Conservation (phyloP, 1,284 basidiomycete species). For the Trichosporon sp. region DNA sequence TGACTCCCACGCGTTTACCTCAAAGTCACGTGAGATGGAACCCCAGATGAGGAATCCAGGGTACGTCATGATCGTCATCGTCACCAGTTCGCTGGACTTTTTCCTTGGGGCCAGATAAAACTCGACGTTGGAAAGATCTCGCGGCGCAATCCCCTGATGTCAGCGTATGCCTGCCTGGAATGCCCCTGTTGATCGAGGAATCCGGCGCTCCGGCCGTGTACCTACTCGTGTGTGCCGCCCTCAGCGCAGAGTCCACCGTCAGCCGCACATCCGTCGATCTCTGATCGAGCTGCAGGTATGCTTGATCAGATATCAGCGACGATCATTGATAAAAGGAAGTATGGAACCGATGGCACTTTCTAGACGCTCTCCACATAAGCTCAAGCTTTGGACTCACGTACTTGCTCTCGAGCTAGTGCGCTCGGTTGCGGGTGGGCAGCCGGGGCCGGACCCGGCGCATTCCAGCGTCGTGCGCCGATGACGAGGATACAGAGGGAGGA, state of each 20-base stretch:
- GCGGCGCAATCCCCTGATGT: not conserved
- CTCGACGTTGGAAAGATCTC: not conserved
- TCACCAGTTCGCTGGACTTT: not conserved
- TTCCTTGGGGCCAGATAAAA: not conserved
- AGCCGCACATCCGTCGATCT: no score
- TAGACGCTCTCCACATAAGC: not conserved
- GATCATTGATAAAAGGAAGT: not conserved
- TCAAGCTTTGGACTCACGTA: conserved; percentile 3
- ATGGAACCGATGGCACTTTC: not conserved
- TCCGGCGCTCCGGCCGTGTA: not conserved
- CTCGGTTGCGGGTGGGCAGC: not conserved
- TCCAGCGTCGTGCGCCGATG: not conserved
- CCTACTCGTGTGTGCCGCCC: no score
- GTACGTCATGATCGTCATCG: conserved; percentile 1
- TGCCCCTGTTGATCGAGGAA: not conserved
- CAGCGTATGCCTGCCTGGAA: not conserved
- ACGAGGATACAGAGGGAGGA: not conserved
- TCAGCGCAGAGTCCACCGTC: not conserved
- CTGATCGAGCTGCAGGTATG: not conserved
- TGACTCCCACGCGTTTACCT: not conserved
- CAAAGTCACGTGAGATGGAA: no score
- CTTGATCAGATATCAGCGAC: not conserved
- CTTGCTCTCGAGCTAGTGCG: not conserved
- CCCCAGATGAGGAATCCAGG: not conserved
- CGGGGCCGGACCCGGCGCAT: not conserved